Evolutionary conservation across 139 green algal genomes (phyloP).

Genomic region (Astrephomene gubernaculifera): DNA sequence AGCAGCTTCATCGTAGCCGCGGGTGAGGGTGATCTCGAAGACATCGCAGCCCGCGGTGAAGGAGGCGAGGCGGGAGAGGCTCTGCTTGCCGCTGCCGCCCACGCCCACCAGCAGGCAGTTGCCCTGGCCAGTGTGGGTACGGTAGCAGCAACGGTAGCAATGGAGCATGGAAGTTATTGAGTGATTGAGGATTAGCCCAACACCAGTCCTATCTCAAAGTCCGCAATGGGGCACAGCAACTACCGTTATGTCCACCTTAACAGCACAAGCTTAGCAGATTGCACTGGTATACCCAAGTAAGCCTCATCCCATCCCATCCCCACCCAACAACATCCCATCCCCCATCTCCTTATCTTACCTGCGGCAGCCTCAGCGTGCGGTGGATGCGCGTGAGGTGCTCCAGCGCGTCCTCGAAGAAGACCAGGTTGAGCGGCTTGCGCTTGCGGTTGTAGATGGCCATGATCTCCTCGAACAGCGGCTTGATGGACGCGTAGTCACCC

Average conservation of each 20-base stretch:
- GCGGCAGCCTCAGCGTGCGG: slow-evolving; percentile 76
- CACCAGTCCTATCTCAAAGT: too few species aligned
- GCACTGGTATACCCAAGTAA: too few species aligned
- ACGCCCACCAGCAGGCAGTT: slow-evolving; percentile 90
- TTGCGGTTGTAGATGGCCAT: slow-evolving; percentile 80
- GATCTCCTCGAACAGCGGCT: slow-evolving; percentile 78
- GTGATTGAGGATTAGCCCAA: too few species aligned
- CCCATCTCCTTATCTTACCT: slow-evolving; percentile 61
- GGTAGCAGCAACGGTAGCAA: too few species aligned
- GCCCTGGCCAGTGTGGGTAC: too few species aligned
- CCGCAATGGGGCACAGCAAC: too few species aligned
- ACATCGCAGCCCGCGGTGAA: slow-evolving; percentile 79
- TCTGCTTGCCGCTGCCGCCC: slow-evolving; percentile 87
- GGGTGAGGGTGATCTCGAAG: slow-evolving; percentile 90
- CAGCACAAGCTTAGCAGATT: too few species aligned
- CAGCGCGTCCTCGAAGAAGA: slow-evolving; percentile 90
- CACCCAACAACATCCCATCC: background rate
- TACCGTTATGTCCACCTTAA: too few species aligned
- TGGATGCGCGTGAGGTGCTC: slow-evolving; percentile 88
- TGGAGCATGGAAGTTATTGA: too few species aligned
- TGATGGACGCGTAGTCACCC: slow-evolving; percentile 73
- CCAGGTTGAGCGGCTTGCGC: slow-evolving; percentile 81
- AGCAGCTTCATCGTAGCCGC: slow-evolving; percentile 85
- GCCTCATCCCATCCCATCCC: background rate
- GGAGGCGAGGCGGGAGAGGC: slow-evolving; percentile 64